A percentile compares a stretch with the other conserved stretches of the same genome.
phyloP scores from a whole-genome alignment of 768 basidiomycete genomes.

The Lactarius hatsudake region DNA sequence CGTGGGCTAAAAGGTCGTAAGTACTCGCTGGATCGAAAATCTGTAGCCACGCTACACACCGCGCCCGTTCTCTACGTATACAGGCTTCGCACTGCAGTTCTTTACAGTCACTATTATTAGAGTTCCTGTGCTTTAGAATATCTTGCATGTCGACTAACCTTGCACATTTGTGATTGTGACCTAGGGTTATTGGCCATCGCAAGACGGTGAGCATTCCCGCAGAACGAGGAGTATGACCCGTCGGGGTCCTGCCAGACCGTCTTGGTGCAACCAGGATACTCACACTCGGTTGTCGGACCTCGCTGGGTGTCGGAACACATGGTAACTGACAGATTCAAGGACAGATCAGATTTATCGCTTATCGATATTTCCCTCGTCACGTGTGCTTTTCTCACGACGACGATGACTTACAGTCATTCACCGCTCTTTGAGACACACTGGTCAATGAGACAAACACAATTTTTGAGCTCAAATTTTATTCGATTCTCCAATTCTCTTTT shows the following conservation, averaged over 20 bases:
- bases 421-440: too few species aligned
- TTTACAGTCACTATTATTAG: not conserved
- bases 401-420: too few species aligned
- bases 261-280: slow-evolving; percentile 25
- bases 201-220: slow-evolving; percentile 26
- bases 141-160: slow-evolving; percentile 19
- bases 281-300: slow-evolving; percentile 16
- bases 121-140: too few species aligned
- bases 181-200: slow-evolving; percentile 20
- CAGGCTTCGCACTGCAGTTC: slow-evolving; percentile 26
- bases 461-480: too few species aligned
- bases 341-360: not conserved
- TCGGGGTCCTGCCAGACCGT: slow-evolving; percentile 28
- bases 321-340: not conserved
- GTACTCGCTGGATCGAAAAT: not conserved
- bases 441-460: too few species aligned
- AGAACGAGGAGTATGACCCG: slow-evolving; percentile 29
- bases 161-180: slow-evolving; percentile 14
- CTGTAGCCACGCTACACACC: slow-evolving; percentile 4
- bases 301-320: slow-evolving; percentile 26
- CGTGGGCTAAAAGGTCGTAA: slow-evolving; percentile 13
- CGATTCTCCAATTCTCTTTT: too few species aligned
- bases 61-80: slow-evolving; percentile 28
- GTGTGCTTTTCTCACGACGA: slow-evolving; percentile 6
- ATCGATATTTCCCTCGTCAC: not conserved